These are phyloP conservation scores for Trametes sp. DNA, from an alignment of 1,284 basidiomycete species.

Conservation along the genomic window DNA sequence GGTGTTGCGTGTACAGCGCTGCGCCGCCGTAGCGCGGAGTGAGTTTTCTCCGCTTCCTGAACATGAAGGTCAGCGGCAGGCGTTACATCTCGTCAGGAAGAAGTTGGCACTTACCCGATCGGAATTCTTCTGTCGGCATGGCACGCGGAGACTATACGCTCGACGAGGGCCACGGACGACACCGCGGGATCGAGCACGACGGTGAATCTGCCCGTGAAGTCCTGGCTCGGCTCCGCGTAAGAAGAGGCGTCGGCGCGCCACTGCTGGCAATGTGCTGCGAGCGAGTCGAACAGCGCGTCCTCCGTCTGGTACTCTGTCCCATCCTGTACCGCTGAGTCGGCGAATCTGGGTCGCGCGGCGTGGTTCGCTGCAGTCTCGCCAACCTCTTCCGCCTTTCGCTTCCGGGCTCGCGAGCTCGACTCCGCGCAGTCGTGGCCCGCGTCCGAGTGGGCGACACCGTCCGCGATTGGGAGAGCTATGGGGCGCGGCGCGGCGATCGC, in stretches of 20 bases:
- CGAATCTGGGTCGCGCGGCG: no score
- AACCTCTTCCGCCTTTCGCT: constrained; percentile 14
- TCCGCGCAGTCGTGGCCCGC: neutral
- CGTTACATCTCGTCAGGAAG: no score
- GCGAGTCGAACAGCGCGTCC: constrained; percentile 17
- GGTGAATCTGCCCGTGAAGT: constrained; percentile 33
- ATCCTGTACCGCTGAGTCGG: no score
- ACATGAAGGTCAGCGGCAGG: no score
- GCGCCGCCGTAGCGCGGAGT: neutral
- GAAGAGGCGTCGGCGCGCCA: neutral
- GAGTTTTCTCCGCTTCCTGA: constrained; percentile 8
- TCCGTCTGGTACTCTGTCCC: constrained; percentile 17
- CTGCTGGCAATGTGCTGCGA: neutral
- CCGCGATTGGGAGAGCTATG: no score
- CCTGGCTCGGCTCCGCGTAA: constrained; percentile 6
- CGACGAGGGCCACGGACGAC: constrained; percentile 15
- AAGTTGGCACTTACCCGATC: no score
- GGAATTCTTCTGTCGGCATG: constrained; percentile 20
- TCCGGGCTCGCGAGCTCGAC: neutral
- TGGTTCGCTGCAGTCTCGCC: neutral
- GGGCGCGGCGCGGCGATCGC: no score
- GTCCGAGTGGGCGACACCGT: neutral
- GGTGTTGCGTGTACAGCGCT: constrained; percentile 6
- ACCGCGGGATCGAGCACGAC: constrained; percentile 34
- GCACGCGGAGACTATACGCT: constrained; percentile 24